Evolutionary conservation across 108 stramenopile genomes (phyloP).

Genomic region (Parietichytrium sp.): DNA sequence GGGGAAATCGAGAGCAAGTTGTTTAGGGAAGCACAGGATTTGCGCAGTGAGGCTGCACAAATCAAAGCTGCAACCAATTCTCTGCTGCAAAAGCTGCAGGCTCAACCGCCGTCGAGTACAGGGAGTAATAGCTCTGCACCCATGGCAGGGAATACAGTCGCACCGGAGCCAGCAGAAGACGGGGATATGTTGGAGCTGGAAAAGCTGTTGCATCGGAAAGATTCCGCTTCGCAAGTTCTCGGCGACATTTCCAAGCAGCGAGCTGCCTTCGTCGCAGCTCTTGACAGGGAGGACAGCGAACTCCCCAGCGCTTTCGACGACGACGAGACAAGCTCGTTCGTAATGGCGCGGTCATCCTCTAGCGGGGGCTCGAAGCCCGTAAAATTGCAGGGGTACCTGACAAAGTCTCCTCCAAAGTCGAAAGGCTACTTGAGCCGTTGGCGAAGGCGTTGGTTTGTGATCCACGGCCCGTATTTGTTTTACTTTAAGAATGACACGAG

Average conservation of each 20-base stretch:
- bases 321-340: background rate
- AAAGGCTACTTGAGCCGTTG: slow-evolving; percentile 18
- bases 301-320: background rate
- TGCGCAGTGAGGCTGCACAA: background rate
- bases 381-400: background rate
- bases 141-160: background rate
- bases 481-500: background rate
- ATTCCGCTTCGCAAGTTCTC: background rate
- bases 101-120: background rate
- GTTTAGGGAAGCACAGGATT: background rate
- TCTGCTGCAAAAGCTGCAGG: background rate
- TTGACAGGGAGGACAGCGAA: background rate
- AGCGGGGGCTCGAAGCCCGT: background rate
- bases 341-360: background rate
- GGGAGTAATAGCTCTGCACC: background rate
- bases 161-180: background rate
- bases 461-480: background rate
- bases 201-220: background rate
- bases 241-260: background rate
- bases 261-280: too few species aligned
- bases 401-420: background rate
- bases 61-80: background rate
- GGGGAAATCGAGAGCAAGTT: background rate
- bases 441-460: slow-evolving; percentile 6
- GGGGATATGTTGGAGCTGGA: background rate